These are phyloP conservation scores for Moringa oleifera DNA, from an alignment of 345 rosid species.

Conservation along the genomic window DNA sequence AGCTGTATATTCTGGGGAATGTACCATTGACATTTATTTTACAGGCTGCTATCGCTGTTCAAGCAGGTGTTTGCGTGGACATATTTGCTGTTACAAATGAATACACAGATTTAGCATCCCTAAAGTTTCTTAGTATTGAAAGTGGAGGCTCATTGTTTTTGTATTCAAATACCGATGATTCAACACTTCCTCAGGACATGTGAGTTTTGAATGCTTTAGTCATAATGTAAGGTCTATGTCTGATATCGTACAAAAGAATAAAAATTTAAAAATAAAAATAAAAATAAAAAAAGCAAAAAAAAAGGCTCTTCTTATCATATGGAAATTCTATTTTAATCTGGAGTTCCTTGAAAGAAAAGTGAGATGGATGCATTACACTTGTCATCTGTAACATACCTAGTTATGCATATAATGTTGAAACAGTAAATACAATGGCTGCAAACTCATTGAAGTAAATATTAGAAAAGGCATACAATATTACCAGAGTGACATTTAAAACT, in stretches of 20 bases:
- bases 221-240: background rate
- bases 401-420: background rate
- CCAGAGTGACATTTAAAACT: slow-evolving; percentile 1
- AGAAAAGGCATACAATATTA: background rate
- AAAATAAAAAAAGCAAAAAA: too few species aligned
- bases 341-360: background rate
- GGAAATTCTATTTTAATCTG: background rate
- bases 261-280: too few species aligned
- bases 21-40: slow-evolving; percentile 38
- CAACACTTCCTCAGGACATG: slow-evolving; percentile 99
- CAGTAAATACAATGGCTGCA: background rate
- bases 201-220: slow-evolving; percentile 34
- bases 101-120: slow-evolving; percentile 95
- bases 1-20: slow-evolving; percentile 9
- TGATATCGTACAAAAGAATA: too few species aligned
- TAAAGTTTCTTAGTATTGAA: slow-evolving; percentile 94
- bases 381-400: background rate
- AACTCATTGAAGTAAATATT: background rate
- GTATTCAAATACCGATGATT: slow-evolving; percentile 88
- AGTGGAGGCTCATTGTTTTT: slow-evolving; percentile 93
- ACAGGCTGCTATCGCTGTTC: slow-evolving; percentile 94
- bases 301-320: background rate
- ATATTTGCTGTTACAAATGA: slow-evolving; percentile 94
- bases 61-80: slow-evolving; percentile 97
- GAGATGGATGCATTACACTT: too few species aligned